Evolutionary conservation across 768 basidiomycete genomes (phyloP).

Genomic region (Suillus cothurnatus): DNA sequence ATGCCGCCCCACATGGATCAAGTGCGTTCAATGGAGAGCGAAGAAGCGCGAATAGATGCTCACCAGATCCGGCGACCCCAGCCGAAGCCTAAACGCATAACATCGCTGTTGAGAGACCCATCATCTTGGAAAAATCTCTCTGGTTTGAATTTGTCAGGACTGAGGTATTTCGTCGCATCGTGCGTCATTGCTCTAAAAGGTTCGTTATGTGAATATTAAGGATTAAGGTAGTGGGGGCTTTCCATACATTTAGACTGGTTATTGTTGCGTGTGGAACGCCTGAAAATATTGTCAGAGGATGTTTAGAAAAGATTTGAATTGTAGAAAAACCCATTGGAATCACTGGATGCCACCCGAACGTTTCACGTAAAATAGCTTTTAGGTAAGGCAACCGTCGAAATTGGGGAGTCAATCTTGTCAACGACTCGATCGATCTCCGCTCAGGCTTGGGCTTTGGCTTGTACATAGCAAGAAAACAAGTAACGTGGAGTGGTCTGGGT

Average conservation of each 20-base stretch:
- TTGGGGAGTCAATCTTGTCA: not conserved
- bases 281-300: not conserved
- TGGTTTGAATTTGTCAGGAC: not conserved
- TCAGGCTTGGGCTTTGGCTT: not conserved
- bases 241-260: not conserved
- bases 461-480: not conserved
- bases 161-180: not conserved
- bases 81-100: not conserved
- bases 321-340: not conserved
- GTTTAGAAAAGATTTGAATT: not conserved
- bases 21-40: not conserved
- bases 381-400: not conserved
- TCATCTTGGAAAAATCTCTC: not conserved
- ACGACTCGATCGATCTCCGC: not conserved
- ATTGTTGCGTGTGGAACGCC: not conserved
- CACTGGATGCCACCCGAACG: not conserved
- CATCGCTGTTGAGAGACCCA: not conserved
- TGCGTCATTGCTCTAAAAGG: not conserved
- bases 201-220: not conserved
- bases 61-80: not conserved
- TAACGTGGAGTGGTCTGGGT: not conserved
- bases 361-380: not conserved
- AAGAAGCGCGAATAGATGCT: not conserved
- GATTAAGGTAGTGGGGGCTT: not conserved
- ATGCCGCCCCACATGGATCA: not conserved